A percentile compares a stretch with the other conserved stretches of the same genome.
These are phyloP conservation scores for Ambrosiella cleistominuta DNA, from an alignment of 2,329 filamentous ascomycete species.

Conservation along the genomic window DNA sequence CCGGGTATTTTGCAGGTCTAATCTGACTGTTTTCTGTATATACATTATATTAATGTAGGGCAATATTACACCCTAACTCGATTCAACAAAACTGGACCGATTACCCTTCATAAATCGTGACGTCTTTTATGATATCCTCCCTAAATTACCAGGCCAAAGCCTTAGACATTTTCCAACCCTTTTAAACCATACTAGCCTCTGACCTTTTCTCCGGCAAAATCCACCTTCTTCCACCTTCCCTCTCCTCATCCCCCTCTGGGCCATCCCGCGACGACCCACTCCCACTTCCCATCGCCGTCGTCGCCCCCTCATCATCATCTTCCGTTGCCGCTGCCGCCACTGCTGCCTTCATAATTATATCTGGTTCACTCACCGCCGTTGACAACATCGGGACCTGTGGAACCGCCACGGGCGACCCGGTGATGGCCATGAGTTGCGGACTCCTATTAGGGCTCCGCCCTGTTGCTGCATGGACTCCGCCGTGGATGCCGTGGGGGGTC, in stretches of 20 bases:
- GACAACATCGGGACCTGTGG: background rate
- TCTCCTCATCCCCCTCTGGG: background rate
- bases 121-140: no score
- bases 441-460: background rate
- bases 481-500: background rate
- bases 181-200: background rate
- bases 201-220: background rate
- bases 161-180: no score
- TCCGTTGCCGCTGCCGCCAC: background rate
- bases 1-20: background rate
- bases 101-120: no score
- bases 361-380: background rate
- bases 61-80: no score
- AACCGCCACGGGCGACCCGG: background rate
- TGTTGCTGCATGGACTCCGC: background rate
- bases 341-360: background rate
- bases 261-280: background rate
- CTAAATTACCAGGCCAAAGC: no score
- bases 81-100: no score
- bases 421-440: background rate
- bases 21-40: no score
- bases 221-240: background rate
- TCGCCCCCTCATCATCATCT: background rate
- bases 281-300: background rate
- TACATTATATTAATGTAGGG: no score